A percentile compares a stretch with the other conserved stretches of the same genome.
Conservation (phyloP, 2,329 filamentous ascomycete genomes). For the Trichophyton benhamiae region DNA sequence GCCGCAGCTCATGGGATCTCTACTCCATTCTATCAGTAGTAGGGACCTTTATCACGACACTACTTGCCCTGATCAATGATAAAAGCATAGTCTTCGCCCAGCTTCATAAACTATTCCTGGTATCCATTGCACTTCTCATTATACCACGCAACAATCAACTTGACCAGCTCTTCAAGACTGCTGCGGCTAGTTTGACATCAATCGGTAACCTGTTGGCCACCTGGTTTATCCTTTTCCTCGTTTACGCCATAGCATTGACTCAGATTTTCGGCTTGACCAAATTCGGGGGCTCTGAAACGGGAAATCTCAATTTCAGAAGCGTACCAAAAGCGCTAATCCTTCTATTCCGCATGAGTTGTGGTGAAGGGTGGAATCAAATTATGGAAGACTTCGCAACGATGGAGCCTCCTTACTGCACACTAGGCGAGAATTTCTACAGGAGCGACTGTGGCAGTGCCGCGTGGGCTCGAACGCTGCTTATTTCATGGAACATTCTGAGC, state of each 20-base stretch:
- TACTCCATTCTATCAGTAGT: conserved; percentile 71
- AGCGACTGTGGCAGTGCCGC: conserved; percentile 85
- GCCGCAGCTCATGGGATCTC: conserved; percentile 88
- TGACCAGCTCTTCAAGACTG: conserved; percentile 97
- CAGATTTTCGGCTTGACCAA: conserved; percentile 92
- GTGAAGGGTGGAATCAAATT: conserved; percentile 90
- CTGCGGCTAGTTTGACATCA: conserved; percentile 77
- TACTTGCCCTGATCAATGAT: conserved; percentile 55
- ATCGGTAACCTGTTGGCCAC: conserved; percentile 89
- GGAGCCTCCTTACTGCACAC: conserved; percentile 67
- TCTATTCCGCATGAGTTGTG: conserved; percentile 82
- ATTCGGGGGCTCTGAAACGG: conserved; percentile 59
- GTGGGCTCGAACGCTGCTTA: conserved; percentile 83
- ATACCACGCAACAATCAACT: conserved; percentile 95
- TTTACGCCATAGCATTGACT: conserved; percentile 91
- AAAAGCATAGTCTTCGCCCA: conserved; percentile 53
- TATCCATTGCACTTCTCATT: conserved; percentile 74
- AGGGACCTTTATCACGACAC: conserved; percentile 70
- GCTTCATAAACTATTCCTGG: conserved; percentile 87
- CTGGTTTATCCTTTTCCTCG: conserved; percentile 92
- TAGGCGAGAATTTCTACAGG: conserved; percentile 58
- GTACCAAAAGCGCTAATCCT: conserved; percentile 90
- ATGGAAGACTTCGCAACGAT: conserved; percentile 93
- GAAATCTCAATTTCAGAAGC: conserved; percentile 81
- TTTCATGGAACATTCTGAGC: conserved; percentile 97